Evolutionary conservation across 768 basidiomycete genomes (phyloP).

Genomic region (Lactarius psammicola): DNA sequence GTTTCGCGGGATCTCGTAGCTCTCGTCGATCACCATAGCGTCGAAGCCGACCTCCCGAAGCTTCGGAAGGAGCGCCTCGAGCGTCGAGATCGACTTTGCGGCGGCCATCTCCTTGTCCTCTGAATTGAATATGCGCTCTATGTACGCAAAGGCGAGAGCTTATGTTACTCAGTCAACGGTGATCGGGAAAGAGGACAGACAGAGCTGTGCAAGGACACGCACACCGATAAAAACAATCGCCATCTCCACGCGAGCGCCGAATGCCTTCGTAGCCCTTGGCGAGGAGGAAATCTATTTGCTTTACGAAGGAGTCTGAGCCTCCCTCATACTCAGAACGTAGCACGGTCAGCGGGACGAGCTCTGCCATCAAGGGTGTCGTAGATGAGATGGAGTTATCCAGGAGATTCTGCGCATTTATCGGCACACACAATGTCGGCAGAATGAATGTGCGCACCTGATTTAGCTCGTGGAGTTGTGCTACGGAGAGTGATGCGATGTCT

Average conservation of each 20-base stretch:
- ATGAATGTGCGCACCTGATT: conserved; percentile 38
- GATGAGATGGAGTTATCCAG: conserved; percentile 40
- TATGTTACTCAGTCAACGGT: conserved; percentile 27
- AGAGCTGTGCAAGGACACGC: conserved; percentile 30
- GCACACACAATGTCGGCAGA: background rate
- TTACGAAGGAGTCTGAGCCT: conserved; percentile 56
- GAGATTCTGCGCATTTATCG: conserved; percentile 35
- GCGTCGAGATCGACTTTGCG: conserved; percentile 48
- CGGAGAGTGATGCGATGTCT: conserved; percentile 39
- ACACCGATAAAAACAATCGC: conserved; percentile 94
- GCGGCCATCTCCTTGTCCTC: conserved; percentile 48
- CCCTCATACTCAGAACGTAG: conserved; percentile 67
- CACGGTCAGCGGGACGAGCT: conserved; percentile 49
- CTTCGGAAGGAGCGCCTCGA: conserved; percentile 49
- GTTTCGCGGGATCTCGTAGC: conserved; percentile 59
- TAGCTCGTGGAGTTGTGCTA: conserved; percentile 41
- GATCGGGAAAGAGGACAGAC: background rate
- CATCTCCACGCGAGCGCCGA: conserved; percentile 72
- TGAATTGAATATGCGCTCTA: conserved; percentile 62
- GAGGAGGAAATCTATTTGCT: conserved; percentile 73
- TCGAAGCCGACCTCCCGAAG: conserved; percentile 64
- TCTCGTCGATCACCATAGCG: conserved; percentile 67
- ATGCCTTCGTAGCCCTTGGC: conserved; percentile 61
- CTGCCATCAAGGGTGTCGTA: conserved; percentile 53
- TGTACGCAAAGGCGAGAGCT: conserved; percentile 83